Base-by-base conservation (phyloP, 441 rosid genomes). In the Erodium texanum region DNA sequence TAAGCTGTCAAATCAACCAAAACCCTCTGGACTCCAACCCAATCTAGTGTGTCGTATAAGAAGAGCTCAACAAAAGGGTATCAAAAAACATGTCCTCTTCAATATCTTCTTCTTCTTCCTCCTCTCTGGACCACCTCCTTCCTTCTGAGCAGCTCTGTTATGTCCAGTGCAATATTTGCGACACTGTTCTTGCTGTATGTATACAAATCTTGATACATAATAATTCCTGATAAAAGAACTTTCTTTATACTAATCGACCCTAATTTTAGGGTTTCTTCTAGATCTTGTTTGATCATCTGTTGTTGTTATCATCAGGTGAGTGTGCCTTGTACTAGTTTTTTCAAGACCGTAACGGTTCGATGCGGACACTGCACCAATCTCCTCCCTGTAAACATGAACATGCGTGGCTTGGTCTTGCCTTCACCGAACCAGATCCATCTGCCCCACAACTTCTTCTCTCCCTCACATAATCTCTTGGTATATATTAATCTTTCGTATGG, bases 61-160 rank as follows among this genome's bases (percentile, higher is more conserved):
- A 56, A 61, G n/a, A 32, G 36, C 3, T 32, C 36, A 32, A 32
- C 36, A 32, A 32, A 32, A 32, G 5, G 36, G 36, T 1, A 32
- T 3, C 36, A 32, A 74, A 67, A 62, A 82, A 64, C 74, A 77
- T 79, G 81, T 83, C 86, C 73, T 75, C 82, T 68, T 82, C 84
- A 20, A 48, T 14, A 41, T 52, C 59, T 4, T 52, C 59, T 0
- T 52, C 59, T 16, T 52, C 59, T 12, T 41, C 48, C 11, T 41
- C 48, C 71, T 84, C 93, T 71, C 87, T 93, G 86, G 97, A 93
- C 85, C 93, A 84, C 82, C 85, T 85, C 84, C 83, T 92, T 74
- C 87, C 97, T 82, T 81, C 92, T 80, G 98, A 93, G 52, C 94
- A 93, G 83, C 98, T 93, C 79, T 90, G 97, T 81, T 90, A 90